Percentiles rank a stretch among this genome's conserved stretches.
Conservation (phyloP, 257 asterid species). For the Misopates orontium region DNA sequence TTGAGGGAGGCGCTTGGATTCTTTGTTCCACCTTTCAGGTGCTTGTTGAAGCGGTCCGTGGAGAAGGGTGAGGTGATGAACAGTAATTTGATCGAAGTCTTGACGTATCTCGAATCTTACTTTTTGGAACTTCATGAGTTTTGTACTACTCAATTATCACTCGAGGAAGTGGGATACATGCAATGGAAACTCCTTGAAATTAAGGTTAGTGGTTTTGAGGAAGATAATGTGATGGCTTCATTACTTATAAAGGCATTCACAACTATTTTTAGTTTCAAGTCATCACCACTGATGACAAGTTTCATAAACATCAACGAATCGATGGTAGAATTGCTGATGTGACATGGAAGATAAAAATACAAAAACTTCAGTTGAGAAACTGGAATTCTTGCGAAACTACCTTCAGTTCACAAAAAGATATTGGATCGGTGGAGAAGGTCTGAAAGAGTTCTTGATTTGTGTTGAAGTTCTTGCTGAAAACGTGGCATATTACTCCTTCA, state of each 20-base stretch:
- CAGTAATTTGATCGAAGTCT: not conserved
- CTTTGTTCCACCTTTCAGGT: conserved; percentile 1
- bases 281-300: no score
- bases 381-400: not conserved
- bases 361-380: not conserved
- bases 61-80: not conserved
- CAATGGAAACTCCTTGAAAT: no score
- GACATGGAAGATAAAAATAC: not conserved
- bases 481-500: conserved; percentile 2
- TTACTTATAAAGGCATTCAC: not conserved
- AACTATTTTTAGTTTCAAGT: not conserved
- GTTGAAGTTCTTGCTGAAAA: conserved; percentile 1
- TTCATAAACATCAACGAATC: not conserved
- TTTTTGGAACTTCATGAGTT: not conserved
- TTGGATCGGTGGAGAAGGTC: not conserved
- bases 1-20: no score
- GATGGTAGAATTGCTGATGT: not conserved
- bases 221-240: no score
- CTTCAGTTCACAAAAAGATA: not conserved
- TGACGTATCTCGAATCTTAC: not conserved
- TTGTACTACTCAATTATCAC: not conserved
- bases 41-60: not conserved
- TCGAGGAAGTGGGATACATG: no score
- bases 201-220: no score
- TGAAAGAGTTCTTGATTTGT: not conserved